These are phyloP conservation scores for Dillenia suffruticosa DNA, from an alignment of 164 flowering plant genomes.

Conservation along the genomic window DNA sequence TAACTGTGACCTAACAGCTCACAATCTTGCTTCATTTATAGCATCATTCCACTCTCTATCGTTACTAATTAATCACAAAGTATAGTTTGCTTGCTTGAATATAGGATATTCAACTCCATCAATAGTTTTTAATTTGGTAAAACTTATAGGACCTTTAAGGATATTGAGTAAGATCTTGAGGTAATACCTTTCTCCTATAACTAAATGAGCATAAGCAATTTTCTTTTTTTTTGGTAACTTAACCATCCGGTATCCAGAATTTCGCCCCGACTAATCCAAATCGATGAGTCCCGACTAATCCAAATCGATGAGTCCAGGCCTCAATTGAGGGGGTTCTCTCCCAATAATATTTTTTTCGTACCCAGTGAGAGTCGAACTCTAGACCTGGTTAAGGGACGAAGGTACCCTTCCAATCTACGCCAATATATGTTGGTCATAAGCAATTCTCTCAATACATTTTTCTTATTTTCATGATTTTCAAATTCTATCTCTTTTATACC, in stretches of 20 bases:
- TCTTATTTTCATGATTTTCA: neutral
- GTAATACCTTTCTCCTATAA: slow-evolving; percentile 4
- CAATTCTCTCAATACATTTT: neutral
- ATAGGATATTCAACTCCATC: slow-evolving; percentile 2
- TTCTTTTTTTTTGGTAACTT: too few relatives aligned
- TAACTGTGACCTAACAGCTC: neutral
- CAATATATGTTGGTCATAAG: too few relatives aligned
- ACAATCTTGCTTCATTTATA: neutral
- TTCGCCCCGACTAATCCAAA: too few relatives aligned
- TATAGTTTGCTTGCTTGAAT: slow-evolving; percentile 1
- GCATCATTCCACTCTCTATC: slow-evolving; percentile 6
- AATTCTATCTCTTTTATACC: neutral
- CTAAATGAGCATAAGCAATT: neutral
- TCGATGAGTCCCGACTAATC: too few relatives aligned
- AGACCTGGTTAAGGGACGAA: too few relatives aligned
- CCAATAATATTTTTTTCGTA: too few relatives aligned
- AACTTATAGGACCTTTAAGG: neutral
- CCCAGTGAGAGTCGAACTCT: too few relatives aligned
- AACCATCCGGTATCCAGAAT: too few relatives aligned
- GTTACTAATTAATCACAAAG: slow-evolving; percentile 2
- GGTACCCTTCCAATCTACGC: too few relatives aligned
- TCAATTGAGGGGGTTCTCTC: too few relatives aligned
- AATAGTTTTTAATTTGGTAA: slow-evolving; percentile 1
- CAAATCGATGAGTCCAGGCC: too few relatives aligned
- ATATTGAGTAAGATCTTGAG: slow-evolving; percentile 1